Conservation (phyloP, 352 stramenopile species). For the Globisporangium solare region DNA sequence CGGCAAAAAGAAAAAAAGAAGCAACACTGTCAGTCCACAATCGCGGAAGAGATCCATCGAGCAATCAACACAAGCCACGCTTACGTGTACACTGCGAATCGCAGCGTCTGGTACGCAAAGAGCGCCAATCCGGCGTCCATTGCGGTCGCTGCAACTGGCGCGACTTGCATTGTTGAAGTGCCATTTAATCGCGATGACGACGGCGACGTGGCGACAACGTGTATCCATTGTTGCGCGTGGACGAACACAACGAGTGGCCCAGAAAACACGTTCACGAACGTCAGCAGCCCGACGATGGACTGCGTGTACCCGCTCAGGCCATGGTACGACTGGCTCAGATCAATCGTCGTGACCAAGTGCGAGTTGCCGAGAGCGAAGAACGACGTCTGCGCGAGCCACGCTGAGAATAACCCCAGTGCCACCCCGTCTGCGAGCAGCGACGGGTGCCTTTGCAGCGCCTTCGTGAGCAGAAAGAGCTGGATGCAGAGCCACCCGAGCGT, state of each 20-base stretch:
- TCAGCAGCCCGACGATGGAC: conserved; percentile 68
- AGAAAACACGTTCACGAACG: conserved; percentile 70
- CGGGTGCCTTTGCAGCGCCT: background rate
- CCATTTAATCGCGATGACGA: background rate
- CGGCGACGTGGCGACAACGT: conserved; percentile 3
- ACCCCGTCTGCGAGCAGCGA: conserved; percentile 6
- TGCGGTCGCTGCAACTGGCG: conserved; percentile 2
- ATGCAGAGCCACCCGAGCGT: conserved; percentile 52
- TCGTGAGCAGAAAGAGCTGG: conserved; percentile 34
- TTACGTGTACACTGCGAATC: conserved; percentile 66
- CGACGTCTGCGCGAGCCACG: conserved; percentile 55
- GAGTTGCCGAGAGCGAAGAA: conserved; percentile 88
- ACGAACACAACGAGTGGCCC: conserved; percentile 63
- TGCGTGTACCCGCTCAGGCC: conserved; percentile 78
- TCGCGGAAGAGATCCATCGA: background rate
- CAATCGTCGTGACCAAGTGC: conserved; percentile 86
- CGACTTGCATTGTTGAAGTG: background rate
- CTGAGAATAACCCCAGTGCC: conserved; percentile 21
- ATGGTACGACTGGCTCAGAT: conserved; percentile 87
- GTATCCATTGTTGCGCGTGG: conserved; percentile 39
- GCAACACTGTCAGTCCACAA: background rate
- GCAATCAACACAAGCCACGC: conserved; percentile 6
- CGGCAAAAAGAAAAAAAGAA: too few relatives aligned
- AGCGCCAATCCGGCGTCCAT: conserved; percentile 23
- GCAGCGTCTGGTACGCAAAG: conserved; percentile 53